Percentiles rank a stretch among this genome's conserved stretches.
phyloP scores from a whole-genome alignment of 345 rosid genomes.

The Hirschfeldia incana region DNA sequence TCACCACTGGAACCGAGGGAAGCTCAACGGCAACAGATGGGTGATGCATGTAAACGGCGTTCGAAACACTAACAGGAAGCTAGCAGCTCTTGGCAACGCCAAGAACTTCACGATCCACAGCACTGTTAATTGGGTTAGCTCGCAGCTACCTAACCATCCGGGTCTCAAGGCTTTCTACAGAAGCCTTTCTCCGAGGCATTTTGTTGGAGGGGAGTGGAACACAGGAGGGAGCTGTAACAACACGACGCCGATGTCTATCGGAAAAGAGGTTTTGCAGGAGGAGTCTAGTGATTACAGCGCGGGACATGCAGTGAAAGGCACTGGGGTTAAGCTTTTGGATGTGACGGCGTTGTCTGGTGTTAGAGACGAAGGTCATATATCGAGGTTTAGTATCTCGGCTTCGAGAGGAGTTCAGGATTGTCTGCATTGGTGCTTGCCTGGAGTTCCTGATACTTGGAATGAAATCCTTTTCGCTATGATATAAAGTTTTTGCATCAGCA shows the following conservation, averaged over 20 bases:
- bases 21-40: conserved; percentile 67
- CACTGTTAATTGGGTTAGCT: conserved; percentile 65
- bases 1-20: conserved; percentile 85
- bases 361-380: conserved; percentile 85
- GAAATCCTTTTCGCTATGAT: conserved; percentile 57
- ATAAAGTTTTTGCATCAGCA: conserved; percentile 13
- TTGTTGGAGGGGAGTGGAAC: conserved; percentile 82
- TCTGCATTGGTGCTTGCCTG: conserved; percentile 78
- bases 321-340: conserved; percentile 68
- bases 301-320: conserved; percentile 59
- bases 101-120: conserved; percentile 75
- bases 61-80: conserved; percentile 55
- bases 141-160: conserved; percentile 59
- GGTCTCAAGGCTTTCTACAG: conserved; percentile 65
- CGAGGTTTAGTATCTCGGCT: conserved; percentile 58
- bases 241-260: conserved; percentile 70
- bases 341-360: conserved; percentile 65
- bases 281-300: conserved; percentile 65
- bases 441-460: conserved; percentile 80
- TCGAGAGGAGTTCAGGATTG: conserved; percentile 64
- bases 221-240: conserved; percentile 85
- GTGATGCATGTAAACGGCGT: conserved; percentile 66
- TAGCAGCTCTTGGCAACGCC: conserved; percentile 60
- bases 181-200: conserved; percentile 82
- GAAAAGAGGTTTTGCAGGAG: conserved; percentile 67